Evolutionary conservation across 2,329 filamentous ascomycete species (phyloP), one percentile per base, ranked within the genome.

Genomic region (Xylaria polymorpha): DNA sequence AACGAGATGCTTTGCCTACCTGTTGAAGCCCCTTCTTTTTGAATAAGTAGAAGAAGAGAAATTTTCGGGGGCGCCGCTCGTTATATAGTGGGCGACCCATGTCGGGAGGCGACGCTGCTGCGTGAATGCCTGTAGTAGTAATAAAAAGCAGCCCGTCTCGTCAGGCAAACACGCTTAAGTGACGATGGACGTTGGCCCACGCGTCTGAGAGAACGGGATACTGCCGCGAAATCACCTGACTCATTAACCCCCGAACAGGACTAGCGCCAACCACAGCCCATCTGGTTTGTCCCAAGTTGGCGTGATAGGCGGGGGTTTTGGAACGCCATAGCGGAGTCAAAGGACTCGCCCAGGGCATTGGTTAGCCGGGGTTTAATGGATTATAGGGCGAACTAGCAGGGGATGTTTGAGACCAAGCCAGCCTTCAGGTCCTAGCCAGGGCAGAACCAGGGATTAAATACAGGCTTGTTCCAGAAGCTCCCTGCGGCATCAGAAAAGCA

Each of bases 81-180:
- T 69, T 72, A 73, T 72, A 72, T 73, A 73, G 70, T 59, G 56
- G 55, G 41, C 32, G 59, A 73, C 67, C 71, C 71, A 70, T 73
- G 71, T 64, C 57, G 55, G 61, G 22, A 65, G 62, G 59, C 63
- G 18, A 66, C 66, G 44, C 61, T 65, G 68, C 66, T 61, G 64
- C 51, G 37, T 62, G 61, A 60, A 41, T 71, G 71, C 71, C 69
- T 71, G 58, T 57, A 20, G 55, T 56, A 67, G 68, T 66, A 69
- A 55, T 66, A 22, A 60, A 55, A 65, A 58, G 56, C 44, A 66
- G 64, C 68, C 68, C 41, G 61, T 66, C 69, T 68, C 69, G 74
- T 73, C 72, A 77, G 75, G 75, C 76, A 77, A 77, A 77, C 76
- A 75, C 76, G 76, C 70, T 68, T 68, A 56, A 67, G 68, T 74